Percentiles rank a stretch among this genome's conserved stretches.
phyloP scores from a whole-genome alignment of 2,329 filamentous ascomycete genomes.

The Colletotrichum siamense region DNA sequence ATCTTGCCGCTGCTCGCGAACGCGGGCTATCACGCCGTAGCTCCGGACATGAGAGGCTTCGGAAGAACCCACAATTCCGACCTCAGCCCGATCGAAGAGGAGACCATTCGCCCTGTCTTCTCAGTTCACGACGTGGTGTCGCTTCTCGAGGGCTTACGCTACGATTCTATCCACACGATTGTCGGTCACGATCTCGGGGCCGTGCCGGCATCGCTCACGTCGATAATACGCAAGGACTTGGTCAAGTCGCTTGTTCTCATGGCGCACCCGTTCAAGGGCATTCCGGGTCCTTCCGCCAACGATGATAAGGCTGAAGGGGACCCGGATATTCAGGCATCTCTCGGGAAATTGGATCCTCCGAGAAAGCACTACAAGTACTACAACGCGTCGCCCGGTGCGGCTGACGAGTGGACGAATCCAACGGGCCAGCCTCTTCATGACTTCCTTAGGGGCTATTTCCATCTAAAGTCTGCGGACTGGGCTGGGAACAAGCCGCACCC shows the following conservation, averaged over 20 bases:
- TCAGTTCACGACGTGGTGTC: slow-evolving; percentile 68
- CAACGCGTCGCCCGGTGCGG: slow-evolving; percentile 57
- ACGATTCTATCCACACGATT: slow-evolving; percentile 61
- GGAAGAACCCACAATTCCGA: slow-evolving; percentile 55
- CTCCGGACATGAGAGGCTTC: slow-evolving; percentile 72
- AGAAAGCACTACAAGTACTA: slow-evolving; percentile 76
- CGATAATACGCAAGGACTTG: slow-evolving; percentile 68
- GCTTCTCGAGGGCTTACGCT: slow-evolving; percentile 66
- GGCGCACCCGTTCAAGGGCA: slow-evolving; percentile 68
- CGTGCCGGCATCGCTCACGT: slow-evolving; percentile 63
- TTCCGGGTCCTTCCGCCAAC: slow-evolving; percentile 24
- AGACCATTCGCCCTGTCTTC: slow-evolving; percentile 53
- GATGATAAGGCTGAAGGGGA: neutral
- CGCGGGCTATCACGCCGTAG: slow-evolving; percentile 69
- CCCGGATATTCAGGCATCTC: slow-evolving; percentile 58
- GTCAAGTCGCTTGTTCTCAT: slow-evolving; percentile 68
- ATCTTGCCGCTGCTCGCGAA: slow-evolving; percentile 63
- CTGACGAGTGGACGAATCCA: slow-evolving; percentile 42
- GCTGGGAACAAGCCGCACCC: slow-evolving; percentile 57
- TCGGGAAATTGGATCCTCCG: slow-evolving; percentile 59
- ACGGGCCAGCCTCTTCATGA: slow-evolving; percentile 41
- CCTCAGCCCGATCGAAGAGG: slow-evolving; percentile 29
- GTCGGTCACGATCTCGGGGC: slow-evolving; percentile 73
- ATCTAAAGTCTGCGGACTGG: slow-evolving; percentile 71
- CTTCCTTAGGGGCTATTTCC: slow-evolving; percentile 71